A percentile compares a stretch with the other conserved stretches of the same genome.
phyloP scores from a whole-genome alignment of 805 yeast species.

The Lipomyces oligophaga region DNA sequence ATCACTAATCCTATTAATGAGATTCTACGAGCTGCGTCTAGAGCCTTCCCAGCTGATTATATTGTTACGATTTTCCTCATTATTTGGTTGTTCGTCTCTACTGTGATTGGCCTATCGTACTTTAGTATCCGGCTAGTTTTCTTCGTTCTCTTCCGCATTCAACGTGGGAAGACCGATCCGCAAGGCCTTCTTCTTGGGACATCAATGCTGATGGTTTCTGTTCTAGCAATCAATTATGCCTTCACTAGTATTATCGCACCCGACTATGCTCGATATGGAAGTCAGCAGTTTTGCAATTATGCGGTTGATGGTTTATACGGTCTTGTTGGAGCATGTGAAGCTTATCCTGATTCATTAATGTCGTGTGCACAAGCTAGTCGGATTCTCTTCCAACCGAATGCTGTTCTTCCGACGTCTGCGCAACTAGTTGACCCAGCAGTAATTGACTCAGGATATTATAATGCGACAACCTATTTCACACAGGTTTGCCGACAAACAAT shows the following conservation, averaged over 20 bases:
- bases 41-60: slow-evolving; percentile 29
- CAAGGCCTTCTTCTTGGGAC: slow-evolving; percentile 28
- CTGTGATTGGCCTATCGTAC: slow-evolving; percentile 28
- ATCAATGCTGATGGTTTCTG: slow-evolving; percentile 26
- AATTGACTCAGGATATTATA: not conserved
- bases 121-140: slow-evolving; percentile 29
- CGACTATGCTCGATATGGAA: slow-evolving; percentile 28
- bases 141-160: slow-evolving; percentile 28
- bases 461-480: slow-evolving; percentile 20
- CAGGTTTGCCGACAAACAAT: slow-evolving; percentile 26
- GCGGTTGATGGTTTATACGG: slow-evolving; percentile 26
- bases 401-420: slow-evolving; percentile 3
- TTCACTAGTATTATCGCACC: slow-evolving; percentile 29
- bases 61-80: slow-evolving; percentile 23
- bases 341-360: slow-evolving; percentile 19
- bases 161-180: slow-evolving; percentile 28
- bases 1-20: slow-evolving; percentile 27
- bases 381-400: slow-evolving; percentile 12
- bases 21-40: slow-evolving; percentile 19
- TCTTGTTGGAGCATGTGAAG: slow-evolving; percentile 25
- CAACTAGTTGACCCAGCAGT: slow-evolving; percentile 9
- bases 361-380: slow-evolving; percentile 28
- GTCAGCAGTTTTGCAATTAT: slow-evolving; percentile 25
- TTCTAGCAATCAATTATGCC: slow-evolving; percentile 27
- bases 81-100: slow-evolving; percentile 27